These are phyloP conservation scores for Vaccinium darrowii DNA, from an alignment of 148 eudicot genomes.

Conservation along the genomic window DNA sequence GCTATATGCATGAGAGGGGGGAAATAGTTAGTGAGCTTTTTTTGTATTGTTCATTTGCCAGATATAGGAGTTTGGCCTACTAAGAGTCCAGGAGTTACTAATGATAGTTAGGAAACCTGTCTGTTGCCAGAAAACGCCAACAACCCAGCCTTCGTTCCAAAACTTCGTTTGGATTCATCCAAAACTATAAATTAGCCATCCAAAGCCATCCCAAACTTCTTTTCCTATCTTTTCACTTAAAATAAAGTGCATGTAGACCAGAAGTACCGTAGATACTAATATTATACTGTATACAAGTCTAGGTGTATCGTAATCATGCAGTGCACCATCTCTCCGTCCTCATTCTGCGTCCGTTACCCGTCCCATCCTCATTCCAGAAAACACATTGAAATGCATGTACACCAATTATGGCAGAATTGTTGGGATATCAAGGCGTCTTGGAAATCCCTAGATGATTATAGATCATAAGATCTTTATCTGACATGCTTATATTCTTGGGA, in stretches of 20 bases:
- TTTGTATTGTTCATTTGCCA: too few relatives aligned
- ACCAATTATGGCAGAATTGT: background rate
- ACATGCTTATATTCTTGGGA: background rate
- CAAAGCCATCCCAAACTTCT: too few relatives aligned
- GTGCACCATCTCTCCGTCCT: background rate
- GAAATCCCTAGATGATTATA: background rate
- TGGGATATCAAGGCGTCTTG: slow-evolving; percentile 2
- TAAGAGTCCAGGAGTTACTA: too few relatives aligned
- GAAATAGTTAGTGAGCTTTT: too few relatives aligned
- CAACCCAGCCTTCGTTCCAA: too few relatives aligned
- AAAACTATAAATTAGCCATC: too few relatives aligned
- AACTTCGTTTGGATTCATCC: too few relatives aligned
- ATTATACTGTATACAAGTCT: background rate
- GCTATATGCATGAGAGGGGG: too few relatives aligned
- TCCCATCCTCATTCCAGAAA: background rate
- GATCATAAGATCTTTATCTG: background rate
- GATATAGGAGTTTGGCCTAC: too few relatives aligned
- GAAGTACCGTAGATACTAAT: background rate
- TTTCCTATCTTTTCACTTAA: background rate
- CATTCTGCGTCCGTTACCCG: background rate
- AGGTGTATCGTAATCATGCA: background rate
- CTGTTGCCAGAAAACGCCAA: too few relatives aligned
- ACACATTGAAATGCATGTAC: background rate
- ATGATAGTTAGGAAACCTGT: too few relatives aligned
- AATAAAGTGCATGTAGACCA: background rate